Base-by-base conservation (phyloP, 2,329 filamentous ascomycete genomes). In the Pseudonectria buxi region DNA sequence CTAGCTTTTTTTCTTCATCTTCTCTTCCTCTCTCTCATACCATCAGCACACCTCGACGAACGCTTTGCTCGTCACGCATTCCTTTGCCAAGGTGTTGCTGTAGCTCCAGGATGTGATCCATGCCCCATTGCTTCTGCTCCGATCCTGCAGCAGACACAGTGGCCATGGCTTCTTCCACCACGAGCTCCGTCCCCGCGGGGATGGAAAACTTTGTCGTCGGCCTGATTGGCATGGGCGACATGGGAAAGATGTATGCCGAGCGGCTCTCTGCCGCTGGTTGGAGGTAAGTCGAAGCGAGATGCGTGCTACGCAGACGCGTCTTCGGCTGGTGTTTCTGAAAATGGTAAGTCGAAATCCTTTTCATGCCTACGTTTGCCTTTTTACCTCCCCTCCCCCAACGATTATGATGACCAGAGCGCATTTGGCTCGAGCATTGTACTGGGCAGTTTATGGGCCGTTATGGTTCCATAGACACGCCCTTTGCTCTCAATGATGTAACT, bases 401-500 rank as follows among this genome's bases (percentile, higher is more conserved):
- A 55, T 61, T 62, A 88, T 94, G 90, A 96, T 96, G 90, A 96
- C 90, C 87, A 90, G 90, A 96, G 90, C 89, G 90, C 90, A 96
- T 96, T 96, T 96, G 90, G 90, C 90, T 96, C 87, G 90, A 96
- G 90, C 75, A 94, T 88, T 78, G 79, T 71, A 65, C 69, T 72
- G 68, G 66, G 68, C 59, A 64, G 64, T 65, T 69, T 69, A 71
- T 71, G 65, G 68, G 65, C 71, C 82, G 84, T 80, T 95, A 83
- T 76, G 90, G 86, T 83, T 72, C 65, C 68, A 67, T 67, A 66
- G 68, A 54, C 57, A 58, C 49, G 61, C 68, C 64, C 62, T 69
- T 68, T 69, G 71, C 75, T 77, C 82, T 94, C 90, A 76, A 78
- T 95, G 90, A 95, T 95, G 90, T 94, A 83, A 94, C 79, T 72